Percentiles rank a stretch among this genome's conserved stretches.
Evolutionary conservation across 2,329 filamentous ascomycete species (phyloP).

Genomic region (Fusarium foetens): DNA sequence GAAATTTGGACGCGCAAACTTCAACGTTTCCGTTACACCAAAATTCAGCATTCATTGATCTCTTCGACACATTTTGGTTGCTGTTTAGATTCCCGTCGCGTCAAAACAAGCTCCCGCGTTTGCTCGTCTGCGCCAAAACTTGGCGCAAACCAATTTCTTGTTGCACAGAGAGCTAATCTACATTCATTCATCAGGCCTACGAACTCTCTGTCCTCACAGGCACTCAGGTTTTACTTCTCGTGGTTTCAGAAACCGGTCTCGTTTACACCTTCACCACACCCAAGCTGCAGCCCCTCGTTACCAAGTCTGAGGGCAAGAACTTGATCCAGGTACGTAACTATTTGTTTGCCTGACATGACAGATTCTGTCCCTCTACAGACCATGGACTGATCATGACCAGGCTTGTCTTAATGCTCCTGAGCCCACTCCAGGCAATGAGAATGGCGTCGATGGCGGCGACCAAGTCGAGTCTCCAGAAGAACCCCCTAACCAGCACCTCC

Average conservation of each 20-base stretch:
- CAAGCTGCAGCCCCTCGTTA: constrained; percentile 97
- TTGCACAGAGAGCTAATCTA: constrained; percentile 34
- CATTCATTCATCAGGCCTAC: constrained; percentile 75
- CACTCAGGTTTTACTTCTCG: constrained; percentile 94
- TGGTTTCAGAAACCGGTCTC: constrained; percentile 95
- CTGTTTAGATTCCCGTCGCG: constrained; percentile 13
- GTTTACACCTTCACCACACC: constrained; percentile 99
- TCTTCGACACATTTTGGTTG: background rate
- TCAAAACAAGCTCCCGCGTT: constrained; percentile 10
- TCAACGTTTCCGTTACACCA: background rate
- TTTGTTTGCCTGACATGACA: background rate
- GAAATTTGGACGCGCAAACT: background rate
- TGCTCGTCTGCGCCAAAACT: background rate
- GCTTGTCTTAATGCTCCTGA: constrained; percentile 97
- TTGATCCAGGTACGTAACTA: constrained; percentile 84
- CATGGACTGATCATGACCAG: constrained; percentile 58
- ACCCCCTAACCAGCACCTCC: constrained; percentile 78
- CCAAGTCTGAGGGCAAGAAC: constrained; percentile 99
- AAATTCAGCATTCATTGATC: background rate
- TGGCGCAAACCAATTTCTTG: background rate
- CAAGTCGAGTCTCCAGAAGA: constrained; percentile 93
- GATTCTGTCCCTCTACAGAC: background rate
- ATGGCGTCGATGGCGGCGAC: constrained; percentile 79
- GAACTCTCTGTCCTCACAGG: constrained; percentile 97
- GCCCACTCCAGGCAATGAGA: constrained; percentile 81